A percentile compares a stretch with the other conserved stretches of the same genome.
Conservation (phyloP, 768 basidiomycete genomes). For the Phlegmacium glaucopus region DNA sequence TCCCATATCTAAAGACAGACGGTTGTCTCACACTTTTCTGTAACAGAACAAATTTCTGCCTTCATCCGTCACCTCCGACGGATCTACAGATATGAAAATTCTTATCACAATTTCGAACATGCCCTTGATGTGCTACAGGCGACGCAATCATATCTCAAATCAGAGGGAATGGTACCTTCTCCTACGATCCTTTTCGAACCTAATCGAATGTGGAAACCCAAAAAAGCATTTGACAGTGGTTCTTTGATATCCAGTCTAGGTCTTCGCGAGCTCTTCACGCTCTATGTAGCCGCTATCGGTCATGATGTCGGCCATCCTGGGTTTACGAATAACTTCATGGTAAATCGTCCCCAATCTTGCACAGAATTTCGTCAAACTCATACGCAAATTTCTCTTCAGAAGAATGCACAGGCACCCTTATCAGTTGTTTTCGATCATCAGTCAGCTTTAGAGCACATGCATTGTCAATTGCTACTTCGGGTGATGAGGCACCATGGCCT, state of each 20-base stretch:
- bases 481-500: conserved; percentile 82
- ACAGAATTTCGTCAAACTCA: conserved; percentile 3
- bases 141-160: conserved; percentile 77
- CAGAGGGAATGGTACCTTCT: conserved; percentile 79
- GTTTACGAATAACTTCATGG: conserved; percentile 92
- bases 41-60: conserved; percentile 63
- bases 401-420: conserved; percentile 90
- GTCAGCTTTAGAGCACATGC: conserved; percentile 91
- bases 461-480: conserved; percentile 75
- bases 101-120: conserved; percentile 98
- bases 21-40: conserved; percentile 15
- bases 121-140: conserved; percentile 96
- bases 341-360: conserved; percentile 32
- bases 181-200: conserved; percentile 59
- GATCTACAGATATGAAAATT: conserved; percentile 87
- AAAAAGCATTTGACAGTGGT: conserved; percentile 33
- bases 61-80: conserved; percentile 88
- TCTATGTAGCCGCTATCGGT: conserved; percentile 91
- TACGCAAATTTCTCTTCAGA: conserved; percentile 48
- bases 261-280: conserved; percentile 74
- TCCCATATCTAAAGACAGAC: conserved; percentile 10
- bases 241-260: conserved; percentile 43
- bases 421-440: conserved; percentile 86
- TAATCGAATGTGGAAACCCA: conserved; percentile 39
- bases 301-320: conserved; percentile 99